phyloP scores from a whole-genome alignment of 2,329 filamentous ascomycete species.

The Aspergillus sp. region DNA sequence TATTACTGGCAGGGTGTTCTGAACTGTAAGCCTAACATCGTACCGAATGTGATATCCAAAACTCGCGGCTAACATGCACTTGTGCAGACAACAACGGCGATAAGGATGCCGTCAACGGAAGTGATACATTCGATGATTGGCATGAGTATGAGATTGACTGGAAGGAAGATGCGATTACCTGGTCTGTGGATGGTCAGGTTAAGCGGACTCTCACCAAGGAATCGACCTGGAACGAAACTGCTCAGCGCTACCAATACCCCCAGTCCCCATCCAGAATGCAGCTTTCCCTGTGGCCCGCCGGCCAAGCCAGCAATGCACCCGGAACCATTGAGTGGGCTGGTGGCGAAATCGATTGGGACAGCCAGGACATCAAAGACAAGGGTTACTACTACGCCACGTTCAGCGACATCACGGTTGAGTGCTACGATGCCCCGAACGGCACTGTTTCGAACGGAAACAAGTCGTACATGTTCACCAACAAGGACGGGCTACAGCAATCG shows the following conservation, averaged over 20 bases:
- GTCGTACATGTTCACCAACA: slow-evolving; percentile 74
- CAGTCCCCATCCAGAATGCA: slow-evolving; percentile 90
- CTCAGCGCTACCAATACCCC: slow-evolving; percentile 81
- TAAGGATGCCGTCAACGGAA: slow-evolving; percentile 61
- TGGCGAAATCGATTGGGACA: slow-evolving; percentile 84
- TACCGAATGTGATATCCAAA: not conserved
- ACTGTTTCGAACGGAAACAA: slow-evolving; percentile 59
- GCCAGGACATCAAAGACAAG: slow-evolving; percentile 73
- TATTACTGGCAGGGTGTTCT: slow-evolving; percentile 95
- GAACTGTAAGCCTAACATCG: slow-evolving; percentile 69
- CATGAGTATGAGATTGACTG: slow-evolving; percentile 95
- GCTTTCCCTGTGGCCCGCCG: slow-evolving; percentile 94
- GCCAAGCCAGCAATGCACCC: slow-evolving; percentile 71
- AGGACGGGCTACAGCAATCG: slow-evolving; percentile 70
- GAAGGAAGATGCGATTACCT: slow-evolving; percentile 82
- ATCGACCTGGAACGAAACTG: slow-evolving; percentile 80
- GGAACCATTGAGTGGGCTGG: slow-evolving; percentile 93
- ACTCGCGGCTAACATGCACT: not conserved
- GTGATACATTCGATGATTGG: slow-evolving; percentile 72
- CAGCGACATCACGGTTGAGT: slow-evolving; percentile 75
- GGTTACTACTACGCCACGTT: slow-evolving; percentile 89
- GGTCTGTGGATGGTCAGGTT: slow-evolving; percentile 80
- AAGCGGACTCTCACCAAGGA: slow-evolving; percentile 70
- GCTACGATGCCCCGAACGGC: slow-evolving; percentile 79
- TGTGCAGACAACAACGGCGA: slow-evolving; percentile 68